A percentile compares a stretch with the other conserved stretches of the same genome.
Evolutionary conservation across 2,329 filamentous ascomycete genomes (phyloP).

Genomic region (Talaromyces atroroseus): DNA sequence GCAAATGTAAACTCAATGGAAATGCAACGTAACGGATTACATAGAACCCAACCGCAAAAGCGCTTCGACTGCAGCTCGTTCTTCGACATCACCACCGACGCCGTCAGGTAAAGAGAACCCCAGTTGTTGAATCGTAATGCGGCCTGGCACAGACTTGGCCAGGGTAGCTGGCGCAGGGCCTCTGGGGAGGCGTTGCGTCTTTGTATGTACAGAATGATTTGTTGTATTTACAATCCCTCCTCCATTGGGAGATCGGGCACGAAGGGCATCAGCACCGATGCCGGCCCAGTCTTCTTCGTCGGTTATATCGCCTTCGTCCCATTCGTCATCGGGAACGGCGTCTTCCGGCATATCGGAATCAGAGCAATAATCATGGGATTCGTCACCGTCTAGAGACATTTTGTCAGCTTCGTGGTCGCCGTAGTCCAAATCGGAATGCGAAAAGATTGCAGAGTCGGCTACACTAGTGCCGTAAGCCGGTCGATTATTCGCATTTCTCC

Average conservation of each 20-base stretch:
- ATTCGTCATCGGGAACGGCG: constrained; percentile 64
- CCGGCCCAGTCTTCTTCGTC: constrained; percentile 96
- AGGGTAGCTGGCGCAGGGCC: constrained; percentile 35
- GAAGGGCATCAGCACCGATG: constrained; percentile 78
- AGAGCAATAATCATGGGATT: constrained; percentile 55
- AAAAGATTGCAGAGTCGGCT: constrained; percentile 69
- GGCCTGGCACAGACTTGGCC: constrained; percentile 36
- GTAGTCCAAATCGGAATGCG: constrained; percentile 60
- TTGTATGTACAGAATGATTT: constrained; percentile 35
- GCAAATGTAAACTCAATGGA: not conserved
- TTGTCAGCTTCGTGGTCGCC: constrained; percentile 78
- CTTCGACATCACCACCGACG: constrained; percentile 33
- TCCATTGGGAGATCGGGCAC: constrained; percentile 55
- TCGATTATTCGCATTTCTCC: constrained; percentile 25
- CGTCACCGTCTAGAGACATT: constrained; percentile 80
- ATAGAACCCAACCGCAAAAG: constrained; percentile 45
- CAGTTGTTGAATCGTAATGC: constrained; percentile 28
- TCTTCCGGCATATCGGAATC: constrained; percentile 68
- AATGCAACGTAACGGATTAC: constrained; percentile 26
- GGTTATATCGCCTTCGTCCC: constrained; percentile 79
- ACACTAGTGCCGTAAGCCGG: constrained; percentile 56
- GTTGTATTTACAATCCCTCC: constrained; percentile 35
- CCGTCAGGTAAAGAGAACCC: constrained; percentile 29
- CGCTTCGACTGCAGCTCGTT: constrained; percentile 46
- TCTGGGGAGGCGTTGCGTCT: constrained; percentile 18